Conservation (phyloP, 495 filamentous ascomycete species). For the Glutinoglossum americanum region DNA sequence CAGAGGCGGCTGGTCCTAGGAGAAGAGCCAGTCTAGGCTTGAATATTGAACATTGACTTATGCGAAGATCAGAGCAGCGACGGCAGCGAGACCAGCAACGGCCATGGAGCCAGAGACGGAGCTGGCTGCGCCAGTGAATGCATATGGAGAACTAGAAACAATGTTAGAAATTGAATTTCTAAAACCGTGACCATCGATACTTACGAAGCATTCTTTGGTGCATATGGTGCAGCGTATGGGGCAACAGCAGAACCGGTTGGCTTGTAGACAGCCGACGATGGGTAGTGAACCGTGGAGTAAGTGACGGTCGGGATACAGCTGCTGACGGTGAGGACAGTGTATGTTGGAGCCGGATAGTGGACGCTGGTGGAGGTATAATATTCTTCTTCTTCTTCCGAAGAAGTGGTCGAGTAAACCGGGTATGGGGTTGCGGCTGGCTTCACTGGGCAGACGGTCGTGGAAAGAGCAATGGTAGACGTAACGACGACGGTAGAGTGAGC, state of each 20-base stretch:
- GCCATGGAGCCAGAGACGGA: conserved; percentile 25
- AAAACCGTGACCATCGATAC: neutral
- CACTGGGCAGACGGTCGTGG: conserved; percentile 17
- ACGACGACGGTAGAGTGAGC: conserved; percentile 12
- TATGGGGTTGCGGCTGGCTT: too few relatives aligned
- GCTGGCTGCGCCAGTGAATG: conserved; percentile 23
- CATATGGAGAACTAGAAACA: conserved; percentile 12
- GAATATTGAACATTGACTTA: conserved; percentile 17
- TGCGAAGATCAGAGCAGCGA: conserved; percentile 28
- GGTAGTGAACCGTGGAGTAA: conserved; percentile 25
- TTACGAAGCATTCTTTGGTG: conserved; percentile 8
- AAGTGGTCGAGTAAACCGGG: too few relatives aligned
- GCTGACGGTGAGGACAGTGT: conserved; percentile 8
- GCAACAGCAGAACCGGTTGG: neutral
- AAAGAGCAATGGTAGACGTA: conserved; percentile 9
- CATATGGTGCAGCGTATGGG: conserved; percentile 1
- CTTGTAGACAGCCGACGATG: neutral
- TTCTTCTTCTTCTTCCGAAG: too few relatives aligned
- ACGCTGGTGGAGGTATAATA: conserved; percentile 8
- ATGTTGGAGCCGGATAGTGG: neutral
- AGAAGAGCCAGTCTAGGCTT: neutral
- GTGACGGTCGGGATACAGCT: conserved; percentile 6
- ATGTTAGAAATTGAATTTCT: conserved; percentile 8
- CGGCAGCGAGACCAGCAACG: conserved; percentile 27
- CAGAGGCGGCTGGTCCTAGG: neutral